phyloP scores from a whole-genome alignment of 2,329 filamentous ascomycete species.

The Phialocephala subalpina region DNA sequence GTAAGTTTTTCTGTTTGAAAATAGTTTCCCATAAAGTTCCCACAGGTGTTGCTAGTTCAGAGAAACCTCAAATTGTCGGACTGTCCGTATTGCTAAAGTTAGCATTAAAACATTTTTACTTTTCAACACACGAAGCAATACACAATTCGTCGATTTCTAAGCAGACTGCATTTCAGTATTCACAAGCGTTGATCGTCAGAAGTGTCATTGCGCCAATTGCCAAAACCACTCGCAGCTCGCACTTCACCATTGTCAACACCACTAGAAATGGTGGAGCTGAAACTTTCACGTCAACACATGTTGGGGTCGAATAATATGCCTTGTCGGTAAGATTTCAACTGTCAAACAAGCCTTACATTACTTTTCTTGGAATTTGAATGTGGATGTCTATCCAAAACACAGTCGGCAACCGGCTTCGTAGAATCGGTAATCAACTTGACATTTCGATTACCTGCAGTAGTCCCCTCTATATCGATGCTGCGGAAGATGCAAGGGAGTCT shows the following conservation, averaged over 20 bases:
- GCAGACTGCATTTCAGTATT: not conserved
- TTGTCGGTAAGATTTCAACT: not conserved
- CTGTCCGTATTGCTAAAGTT: constrained; percentile 5
- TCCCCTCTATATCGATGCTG: no score
- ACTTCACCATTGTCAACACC: not conserved
- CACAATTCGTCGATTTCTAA: not conserved
- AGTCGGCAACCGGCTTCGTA: not conserved
- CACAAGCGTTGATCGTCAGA: not conserved
- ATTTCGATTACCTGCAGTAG: no score
- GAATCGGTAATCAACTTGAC: no score
- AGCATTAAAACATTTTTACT: not conserved
- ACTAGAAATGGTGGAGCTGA: constrained; percentile 2
- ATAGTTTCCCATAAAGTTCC: not conserved
- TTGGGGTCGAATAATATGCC: not conserved
- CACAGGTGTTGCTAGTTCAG: not conserved
- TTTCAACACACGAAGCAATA: not conserved
- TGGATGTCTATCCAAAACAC: not conserved
- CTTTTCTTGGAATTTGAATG: not conserved
- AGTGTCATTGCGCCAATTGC: not conserved
- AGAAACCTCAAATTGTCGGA: not conserved
- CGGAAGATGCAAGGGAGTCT: no score
- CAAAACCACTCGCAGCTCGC: not conserved
- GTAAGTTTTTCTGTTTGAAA: not conserved
- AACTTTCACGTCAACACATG: not conserved
- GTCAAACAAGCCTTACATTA: not conserved